Evolutionary conservation across 108 stramenopile genomes (phyloP), one percentile per base, ranked within the genome.

Genomic region (Fragilariopsis cylindrus): DNA sequence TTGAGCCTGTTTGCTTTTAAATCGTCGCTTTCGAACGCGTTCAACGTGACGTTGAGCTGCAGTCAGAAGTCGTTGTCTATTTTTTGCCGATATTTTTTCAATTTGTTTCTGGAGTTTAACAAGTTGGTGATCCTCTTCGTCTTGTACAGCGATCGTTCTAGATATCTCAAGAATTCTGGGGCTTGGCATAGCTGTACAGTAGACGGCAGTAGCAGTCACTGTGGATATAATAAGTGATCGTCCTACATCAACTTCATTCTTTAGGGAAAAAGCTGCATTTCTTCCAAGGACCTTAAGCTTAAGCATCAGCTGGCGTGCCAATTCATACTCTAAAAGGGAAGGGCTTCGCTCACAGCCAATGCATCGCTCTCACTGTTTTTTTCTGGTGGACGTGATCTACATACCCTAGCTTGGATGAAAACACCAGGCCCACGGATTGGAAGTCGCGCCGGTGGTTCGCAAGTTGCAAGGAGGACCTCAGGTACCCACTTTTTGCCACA

Each of bases 401-500:
- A 96, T 9, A 98, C 96, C 21, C 97, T 78, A 5, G 97, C 97
- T 80, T 99, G 97, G 12, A 99, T 81, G 69, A 98, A 89, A 6
- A 91, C 88, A 9, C 97, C 98, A 48, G 90, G 72, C 2, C 98
- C 98, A 21, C 97, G 78, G 41, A 97, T 85, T 6, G 95, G 93
- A 41, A 99, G 71, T 40, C 85, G 69, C 45, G 84, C 71, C 15
- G 95, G 95, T 49, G 90, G 73, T 48, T 73, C 72, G 44, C 73
- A 82, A 9, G 76, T 73, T 3, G 72, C 70, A 9, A 77, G 70
- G 12, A 77, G 57, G 42, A 76, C 71, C 65, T 82, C 73, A 15
- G 84, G 80, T 16, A 99, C 98, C 98, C 98, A 99, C 70, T 98
- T 97, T 69, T 96, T 92, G 0, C 96, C 91, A 70, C 99, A 99